These are phyloP conservation scores for Coemansia sp. DNA, from an alignment of 192 early-diverging fungal species.

Conservation along the genomic window DNA sequence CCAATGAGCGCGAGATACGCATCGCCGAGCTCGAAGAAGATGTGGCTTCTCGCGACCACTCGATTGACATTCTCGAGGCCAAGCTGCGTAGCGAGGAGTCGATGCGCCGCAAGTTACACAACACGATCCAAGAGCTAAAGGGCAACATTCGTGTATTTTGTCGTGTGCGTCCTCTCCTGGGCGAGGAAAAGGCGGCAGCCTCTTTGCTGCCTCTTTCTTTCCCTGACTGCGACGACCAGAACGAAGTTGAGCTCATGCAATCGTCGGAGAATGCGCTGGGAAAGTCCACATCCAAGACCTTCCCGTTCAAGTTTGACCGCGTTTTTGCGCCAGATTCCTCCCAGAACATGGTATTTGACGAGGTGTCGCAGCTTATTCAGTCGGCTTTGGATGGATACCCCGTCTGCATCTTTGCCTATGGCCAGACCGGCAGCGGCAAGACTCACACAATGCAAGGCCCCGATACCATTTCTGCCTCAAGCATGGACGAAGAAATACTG, in stretches of 20 bases:
- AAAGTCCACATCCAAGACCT: slow-evolving; percentile 61
- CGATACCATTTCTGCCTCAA: slow-evolving; percentile 25
- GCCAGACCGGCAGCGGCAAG: slow-evolving; percentile 95
- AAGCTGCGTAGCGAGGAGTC: slow-evolving; percentile 77
- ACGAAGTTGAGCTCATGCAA: slow-evolving; percentile 77
- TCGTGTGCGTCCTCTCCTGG: slow-evolving; percentile 78
- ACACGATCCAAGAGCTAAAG: slow-evolving; percentile 90
- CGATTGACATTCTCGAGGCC: slow-evolving; percentile 58
- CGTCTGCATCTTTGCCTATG: slow-evolving; percentile 97
- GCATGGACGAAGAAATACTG: slow-evolving; percentile 40
- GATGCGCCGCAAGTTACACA: slow-evolving; percentile 82
- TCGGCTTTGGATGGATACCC: slow-evolving; percentile 96
- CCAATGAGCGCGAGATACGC: slow-evolving; percentile 49
- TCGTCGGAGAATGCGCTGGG: slow-evolving; percentile 53
- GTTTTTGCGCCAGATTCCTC: slow-evolving; percentile 71
- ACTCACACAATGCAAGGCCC: slow-evolving; percentile 82
- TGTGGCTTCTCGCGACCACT: slow-evolving; percentile 39
- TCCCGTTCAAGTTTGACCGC: slow-evolving; percentile 83
- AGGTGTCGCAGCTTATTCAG: slow-evolving; percentile 96
- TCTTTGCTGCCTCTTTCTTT: slow-evolving; percentile 54
- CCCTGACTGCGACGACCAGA: slow-evolving; percentile 60
- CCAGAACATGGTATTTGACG: slow-evolving; percentile 86
- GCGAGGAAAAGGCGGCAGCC: slow-evolving; percentile 21
- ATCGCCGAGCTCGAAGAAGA: slow-evolving; percentile 57
- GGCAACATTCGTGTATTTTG: slow-evolving; percentile 99